Evolutionary conservation across 108 stramenopile species (phyloP).

Genomic region (Epithemia pelagica): DNA sequence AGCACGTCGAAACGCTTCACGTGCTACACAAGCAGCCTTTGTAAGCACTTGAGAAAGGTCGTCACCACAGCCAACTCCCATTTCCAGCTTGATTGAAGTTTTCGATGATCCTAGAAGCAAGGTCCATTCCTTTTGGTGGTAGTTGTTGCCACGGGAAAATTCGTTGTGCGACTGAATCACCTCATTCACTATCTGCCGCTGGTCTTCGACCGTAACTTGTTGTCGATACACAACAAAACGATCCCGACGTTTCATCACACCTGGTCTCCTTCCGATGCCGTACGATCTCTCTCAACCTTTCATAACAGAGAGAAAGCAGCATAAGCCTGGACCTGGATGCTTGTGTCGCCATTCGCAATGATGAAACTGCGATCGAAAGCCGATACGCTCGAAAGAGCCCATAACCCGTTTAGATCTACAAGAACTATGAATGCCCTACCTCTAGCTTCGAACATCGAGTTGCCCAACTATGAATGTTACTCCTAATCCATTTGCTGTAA

Average conservation of each 20-base stretch:
- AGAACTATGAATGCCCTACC: too few species aligned
- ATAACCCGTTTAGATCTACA: too few species aligned
- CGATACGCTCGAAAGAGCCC: too few species aligned
- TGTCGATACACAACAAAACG: neutral
- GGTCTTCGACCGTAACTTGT: neutral
- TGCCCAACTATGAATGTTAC: too few species aligned
- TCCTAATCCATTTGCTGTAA: too few species aligned
- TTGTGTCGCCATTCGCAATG: too few species aligned
- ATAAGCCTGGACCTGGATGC: too few species aligned
- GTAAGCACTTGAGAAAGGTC: neutral
- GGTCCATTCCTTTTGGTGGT: neutral
- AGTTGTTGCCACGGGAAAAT: neutral
- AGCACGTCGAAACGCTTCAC: neutral
- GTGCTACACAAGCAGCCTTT: neutral
- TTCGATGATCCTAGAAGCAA: neutral
- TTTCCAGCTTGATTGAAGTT: conserved; percentile 5
- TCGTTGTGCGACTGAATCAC: neutral
- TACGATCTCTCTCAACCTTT: too few species aligned
- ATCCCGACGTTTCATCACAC: neutral
- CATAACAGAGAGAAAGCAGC: too few species aligned
- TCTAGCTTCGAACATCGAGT: too few species aligned
- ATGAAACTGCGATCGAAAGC: too few species aligned
- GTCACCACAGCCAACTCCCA: conserved; percentile 6
- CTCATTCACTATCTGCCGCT: neutral
- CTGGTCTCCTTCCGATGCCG: too few species aligned